Evolutionary conservation across 2,329 filamentous ascomycete species (phyloP).

Genomic region (Aspergillus japonicus): DNA sequence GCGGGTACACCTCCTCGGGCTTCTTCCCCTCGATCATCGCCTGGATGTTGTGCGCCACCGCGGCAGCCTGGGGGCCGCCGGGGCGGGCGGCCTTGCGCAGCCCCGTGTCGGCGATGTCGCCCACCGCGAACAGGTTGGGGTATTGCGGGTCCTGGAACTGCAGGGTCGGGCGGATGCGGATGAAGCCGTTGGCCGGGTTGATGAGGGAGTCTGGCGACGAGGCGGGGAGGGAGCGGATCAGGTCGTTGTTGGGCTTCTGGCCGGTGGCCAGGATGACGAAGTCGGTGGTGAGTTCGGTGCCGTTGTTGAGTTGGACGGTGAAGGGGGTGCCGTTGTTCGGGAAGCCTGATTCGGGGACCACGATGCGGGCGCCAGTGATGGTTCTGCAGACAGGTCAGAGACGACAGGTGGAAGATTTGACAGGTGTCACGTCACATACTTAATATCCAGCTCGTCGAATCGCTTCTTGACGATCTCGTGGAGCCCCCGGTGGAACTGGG

Average conservation of each 20-base stretch:
- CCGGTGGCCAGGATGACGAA: conserved; percentile 50
- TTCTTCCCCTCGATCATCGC: conserved; percentile 31
- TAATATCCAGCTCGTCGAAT: conserved; percentile 35
- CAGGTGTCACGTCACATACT: conserved; percentile 10
- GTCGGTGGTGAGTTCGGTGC: conserved; percentile 33
- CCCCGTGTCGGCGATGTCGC: conserved; percentile 39
- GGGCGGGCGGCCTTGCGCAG: conserved; percentile 37
- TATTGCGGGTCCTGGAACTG: conserved; percentile 34
- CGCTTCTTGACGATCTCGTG: conserved; percentile 33
- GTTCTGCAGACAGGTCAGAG: conserved; percentile 15
- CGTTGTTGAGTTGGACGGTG: conserved; percentile 32
- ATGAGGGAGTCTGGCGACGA: conserved; percentile 24
- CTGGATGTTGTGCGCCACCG: conserved; percentile 35
- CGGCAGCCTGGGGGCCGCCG: conserved; percentile 31
- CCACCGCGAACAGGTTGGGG: conserved; percentile 35
- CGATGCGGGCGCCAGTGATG: conserved; percentile 31
- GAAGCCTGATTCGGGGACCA: conserved; percentile 28
- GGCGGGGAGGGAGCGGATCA: conserved; percentile 35
- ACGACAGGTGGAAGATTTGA: too few species aligned
- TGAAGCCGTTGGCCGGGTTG: conserved; percentile 36
- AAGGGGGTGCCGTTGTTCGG: conserved; percentile 26
- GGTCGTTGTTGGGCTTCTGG: conserved; percentile 48
- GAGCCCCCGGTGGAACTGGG: conserved; percentile 31
- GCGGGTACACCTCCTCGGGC: conserved; percentile 26
- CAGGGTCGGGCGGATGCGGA: conserved; percentile 35